phyloP scores from a whole-genome alignment of 495 filamentous ascomycete genomes.

The Penicillium paxilli region DNA sequence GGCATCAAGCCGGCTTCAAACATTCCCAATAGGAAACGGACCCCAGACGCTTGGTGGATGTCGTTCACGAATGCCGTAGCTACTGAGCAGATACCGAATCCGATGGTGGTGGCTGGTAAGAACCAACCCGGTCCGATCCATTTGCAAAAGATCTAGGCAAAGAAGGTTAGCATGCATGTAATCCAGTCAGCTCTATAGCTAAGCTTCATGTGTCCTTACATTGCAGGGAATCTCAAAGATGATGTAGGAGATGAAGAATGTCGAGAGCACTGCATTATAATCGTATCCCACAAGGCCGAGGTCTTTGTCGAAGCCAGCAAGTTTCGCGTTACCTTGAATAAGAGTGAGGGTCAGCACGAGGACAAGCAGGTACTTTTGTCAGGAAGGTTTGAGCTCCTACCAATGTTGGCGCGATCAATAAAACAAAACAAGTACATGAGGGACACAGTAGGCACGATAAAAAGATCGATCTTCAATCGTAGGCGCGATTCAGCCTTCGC shows the following conservation, averaged over 20 bases:
- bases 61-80: constrained; percentile 50
- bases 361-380: neutral
- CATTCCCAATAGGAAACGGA: constrained; percentile 58
- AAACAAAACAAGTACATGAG: constrained; percentile 55
- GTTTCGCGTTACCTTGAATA: constrained; percentile 33
- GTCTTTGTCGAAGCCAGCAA: constrained; percentile 45
- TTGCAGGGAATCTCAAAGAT: constrained; percentile 82
- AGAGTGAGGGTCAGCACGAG: constrained; percentile 10
- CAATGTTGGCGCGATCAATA: constrained; percentile 63
- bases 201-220: constrained; percentile 20
- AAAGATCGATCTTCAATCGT: constrained; percentile 47
- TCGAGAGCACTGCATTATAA: constrained; percentile 65
- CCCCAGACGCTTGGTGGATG: constrained; percentile 40
- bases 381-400: constrained; percentile 23
- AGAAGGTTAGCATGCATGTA: neutral
- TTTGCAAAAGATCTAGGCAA: constrained; percentile 35
- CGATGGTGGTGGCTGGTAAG: constrained; percentile 44
- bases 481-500: constrained; percentile 55
- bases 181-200: neutral
- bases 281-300: constrained; percentile 54
- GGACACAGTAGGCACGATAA: constrained; percentile 46
- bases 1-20: constrained; percentile 73
- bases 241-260: constrained; percentile 75
- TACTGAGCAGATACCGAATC: constrained; percentile 49
- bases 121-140: constrained; percentile 53